These are phyloP conservation scores for Globisporangium apiculatum DNA, from an alignment of 352 stramenopile genomes.

Conservation along the genomic window DNA sequence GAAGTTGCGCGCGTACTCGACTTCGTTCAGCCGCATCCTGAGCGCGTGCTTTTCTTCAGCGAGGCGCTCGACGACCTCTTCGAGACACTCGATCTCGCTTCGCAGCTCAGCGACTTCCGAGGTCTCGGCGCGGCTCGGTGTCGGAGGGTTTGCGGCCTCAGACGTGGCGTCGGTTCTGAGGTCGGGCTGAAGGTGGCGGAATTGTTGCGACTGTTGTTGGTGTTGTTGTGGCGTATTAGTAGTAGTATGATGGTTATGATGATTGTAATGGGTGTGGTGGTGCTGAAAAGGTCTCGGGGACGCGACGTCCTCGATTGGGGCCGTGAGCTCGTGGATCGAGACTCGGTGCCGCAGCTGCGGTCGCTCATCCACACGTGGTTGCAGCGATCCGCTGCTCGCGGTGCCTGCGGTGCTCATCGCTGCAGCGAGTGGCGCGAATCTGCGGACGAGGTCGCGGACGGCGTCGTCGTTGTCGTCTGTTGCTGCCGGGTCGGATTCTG, in stretches of 20 bases:
- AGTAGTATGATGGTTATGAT: not conserved
- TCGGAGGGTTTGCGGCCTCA: not conserved
- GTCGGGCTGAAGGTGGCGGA: not conserved
- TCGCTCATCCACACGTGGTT: conserved; percentile 4
- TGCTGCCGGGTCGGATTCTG: not conserved
- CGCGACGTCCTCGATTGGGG: not conserved
- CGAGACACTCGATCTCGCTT: conserved; percentile 36
- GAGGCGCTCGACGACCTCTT: conserved; percentile 30
- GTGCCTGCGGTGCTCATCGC: not conserved
- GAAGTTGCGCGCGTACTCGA: conserved; percentile 33
- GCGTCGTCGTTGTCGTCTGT: no score
- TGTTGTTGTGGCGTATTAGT: not conserved
- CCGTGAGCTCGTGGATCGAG: conserved; percentile 7
- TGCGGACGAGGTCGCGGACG: not conserved
- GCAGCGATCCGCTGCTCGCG: not conserved
- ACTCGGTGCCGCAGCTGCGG: conserved; percentile 15
- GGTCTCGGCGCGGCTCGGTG: not conserved
- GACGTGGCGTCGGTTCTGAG: not conserved
- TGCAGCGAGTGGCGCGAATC: not conserved
- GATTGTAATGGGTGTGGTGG: not conserved
- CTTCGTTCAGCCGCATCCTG: conserved; percentile 34
- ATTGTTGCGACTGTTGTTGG: not conserved
- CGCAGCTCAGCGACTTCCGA: conserved; percentile 17
- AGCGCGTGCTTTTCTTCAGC: conserved; percentile 43
- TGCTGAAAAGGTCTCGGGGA: conserved; percentile 1